Evolutionary conservation across 176 grass and related monocot genomes (phyloP), one percentile per base, ranked within the genome.

Genomic region (Stipa capillata): DNA sequence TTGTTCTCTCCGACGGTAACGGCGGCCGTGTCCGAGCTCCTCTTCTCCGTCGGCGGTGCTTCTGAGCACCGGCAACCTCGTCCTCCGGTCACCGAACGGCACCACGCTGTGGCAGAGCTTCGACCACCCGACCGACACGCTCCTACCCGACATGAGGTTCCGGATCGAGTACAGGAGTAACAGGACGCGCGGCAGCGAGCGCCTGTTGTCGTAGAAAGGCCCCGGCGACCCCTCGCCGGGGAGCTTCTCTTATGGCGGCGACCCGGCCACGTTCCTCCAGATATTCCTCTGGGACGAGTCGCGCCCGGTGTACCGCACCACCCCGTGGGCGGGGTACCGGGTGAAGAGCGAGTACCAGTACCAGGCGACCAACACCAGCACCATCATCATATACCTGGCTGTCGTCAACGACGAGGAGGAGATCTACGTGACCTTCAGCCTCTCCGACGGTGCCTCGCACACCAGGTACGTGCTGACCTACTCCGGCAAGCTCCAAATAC

Each of bases 101-200:
- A 17, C 70, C 3, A 31, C 33, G 0, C 3, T 68, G 16, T 90
- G 83, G 83, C 72, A 89, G 77, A 85, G 87, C 69, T 89, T 89
- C 57, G 87, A 89, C 66, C 36, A 89, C 53, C 82, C 35, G 1
- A 78, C 72, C 9, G 87, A 90, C 65, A 82, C 87, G 10, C 2
- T 87, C 42, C 65, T 54, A 0, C 84, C 76, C 2, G 69, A 57
- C 18, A 73, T 74, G 76, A 80, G 58, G 47, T 0, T 88, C 0
- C 10, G 45, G 15, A 3, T 49, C 12, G 60, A 9, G 2, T 41
- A n/a, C n/a, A n/a, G n/a, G n/a, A n/a, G n/a, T n/a, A n/a, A 74
- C 36, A 9, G 45, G 14, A 34, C 58, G 15, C 63, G 3, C 34
- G 14, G 2, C 63, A 35, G 34, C 9, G 34, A 31, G 43, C 77